Conservation (phyloP, 2,329 filamentous ascomycete genomes). For the Xylaria sp. region DNA sequence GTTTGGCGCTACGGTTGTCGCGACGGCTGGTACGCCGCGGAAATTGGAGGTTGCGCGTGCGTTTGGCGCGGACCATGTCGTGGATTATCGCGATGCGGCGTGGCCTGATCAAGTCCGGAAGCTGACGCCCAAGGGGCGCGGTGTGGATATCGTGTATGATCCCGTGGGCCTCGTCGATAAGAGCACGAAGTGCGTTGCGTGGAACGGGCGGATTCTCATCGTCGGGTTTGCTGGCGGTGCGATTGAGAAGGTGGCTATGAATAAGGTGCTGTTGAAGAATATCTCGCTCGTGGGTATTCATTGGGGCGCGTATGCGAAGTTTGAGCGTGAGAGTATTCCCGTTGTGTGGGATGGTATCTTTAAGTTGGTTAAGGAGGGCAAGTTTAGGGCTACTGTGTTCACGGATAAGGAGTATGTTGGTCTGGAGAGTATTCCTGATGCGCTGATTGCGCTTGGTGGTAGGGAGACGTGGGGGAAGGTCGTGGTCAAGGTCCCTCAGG, state of each 20-base stretch:
- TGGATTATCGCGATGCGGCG: slow-evolving; percentile 66
- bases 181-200: slow-evolving; percentile 85
- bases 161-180: slow-evolving; percentile 85
- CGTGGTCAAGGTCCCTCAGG: slow-evolving; percentile 75
- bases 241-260: slow-evolving; percentile 90
- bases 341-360: slow-evolving; percentile 80
- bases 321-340: slow-evolving; percentile 65
- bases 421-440: slow-evolving; percentile 70
- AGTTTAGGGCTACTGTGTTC: slow-evolving; percentile 78
- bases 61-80: slow-evolving; percentile 78
- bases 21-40: slow-evolving; percentile 73
- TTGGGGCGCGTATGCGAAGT: slow-evolving; percentile 78
- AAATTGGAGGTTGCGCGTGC: slow-evolving; percentile 74
- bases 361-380: slow-evolving; percentile 67
- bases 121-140: slow-evolving; percentile 63
- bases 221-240: slow-evolving; percentile 82
- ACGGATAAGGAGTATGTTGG: slow-evolving; percentile 77
- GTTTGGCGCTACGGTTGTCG: slow-evolving; percentile 84
- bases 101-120: slow-evolving; percentile 69
- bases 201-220: slow-evolving; percentile 84
- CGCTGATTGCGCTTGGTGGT: slow-evolving; percentile 69
- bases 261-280: slow-evolving; percentile 90
- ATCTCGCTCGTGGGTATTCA: slow-evolving; percentile 84
- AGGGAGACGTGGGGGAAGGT: slow-evolving; percentile 95
- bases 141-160: slow-evolving; percentile 93